These are phyloP conservation scores for Plasmodium yoelii DNA, from an alignment of 169 alveolate species.

Conservation along the genomic window DNA sequence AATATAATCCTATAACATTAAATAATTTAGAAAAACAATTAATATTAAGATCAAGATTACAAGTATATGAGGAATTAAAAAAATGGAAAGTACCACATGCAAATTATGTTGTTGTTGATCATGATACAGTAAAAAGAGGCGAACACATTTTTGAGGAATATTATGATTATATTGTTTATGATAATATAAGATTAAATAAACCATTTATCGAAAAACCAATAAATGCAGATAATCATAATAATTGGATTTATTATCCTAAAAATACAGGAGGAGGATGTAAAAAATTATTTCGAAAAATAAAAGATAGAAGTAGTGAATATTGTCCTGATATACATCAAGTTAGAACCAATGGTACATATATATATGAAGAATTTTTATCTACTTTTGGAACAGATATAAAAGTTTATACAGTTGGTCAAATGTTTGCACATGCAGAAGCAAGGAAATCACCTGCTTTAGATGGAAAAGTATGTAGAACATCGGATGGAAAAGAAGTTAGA, in stretches of 20 bases:
- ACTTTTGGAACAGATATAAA: slow-evolving; percentile 98
- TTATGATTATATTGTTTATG: slow-evolving; percentile 93
- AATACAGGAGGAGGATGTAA: slow-evolving; percentile 96
- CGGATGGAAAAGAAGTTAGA: slow-evolving; percentile 96
- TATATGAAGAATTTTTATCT: slow-evolving; percentile 95
- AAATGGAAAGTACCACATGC: slow-evolving; percentile 91
- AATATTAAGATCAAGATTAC: slow-evolving; percentile 86
- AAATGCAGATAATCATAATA: slow-evolving; percentile 98
- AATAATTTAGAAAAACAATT: slow-evolving; percentile 77
- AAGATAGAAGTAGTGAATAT: slow-evolving; percentile 89
- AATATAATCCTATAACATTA: slow-evolving; percentile 76
- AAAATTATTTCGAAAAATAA: slow-evolving; percentile 90
- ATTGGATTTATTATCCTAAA: slow-evolving; percentile 95
- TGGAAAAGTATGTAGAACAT: slow-evolving; percentile 91
- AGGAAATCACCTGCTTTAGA: slow-evolving; percentile 97
- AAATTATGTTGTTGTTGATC: slow-evolving; percentile 89
- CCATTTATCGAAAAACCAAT: slow-evolving; percentile 98
- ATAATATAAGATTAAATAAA: slow-evolving; percentile 92
- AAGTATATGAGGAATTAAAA: slow-evolving; percentile 85
- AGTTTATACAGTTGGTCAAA: slow-evolving; percentile 97
- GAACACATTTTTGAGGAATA: slow-evolving; percentile 89
- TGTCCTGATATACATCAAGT: slow-evolving; percentile 89
- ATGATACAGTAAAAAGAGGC: slow-evolving; percentile 87
- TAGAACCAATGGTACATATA: slow-evolving; percentile 92
- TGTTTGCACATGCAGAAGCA: slow-evolving; percentile 99